Percentiles rank a stretch among this genome's conserved stretches.
These are phyloP conservation scores for Ustilago vetiveriae DNA, from an alignment of 1,284 basidiomycete genomes.

Conservation along the genomic window DNA sequence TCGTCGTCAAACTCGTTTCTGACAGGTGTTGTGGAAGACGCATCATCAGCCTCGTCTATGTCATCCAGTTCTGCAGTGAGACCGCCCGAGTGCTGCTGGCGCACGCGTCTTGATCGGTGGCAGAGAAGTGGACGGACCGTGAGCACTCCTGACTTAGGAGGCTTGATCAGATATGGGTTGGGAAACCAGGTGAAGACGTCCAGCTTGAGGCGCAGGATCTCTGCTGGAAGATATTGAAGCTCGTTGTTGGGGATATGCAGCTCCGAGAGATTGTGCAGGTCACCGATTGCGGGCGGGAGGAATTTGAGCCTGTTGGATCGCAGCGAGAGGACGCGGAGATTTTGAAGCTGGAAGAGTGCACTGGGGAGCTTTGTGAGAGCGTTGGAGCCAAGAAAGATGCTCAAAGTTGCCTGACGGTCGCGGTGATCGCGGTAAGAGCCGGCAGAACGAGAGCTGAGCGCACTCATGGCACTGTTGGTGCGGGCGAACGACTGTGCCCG, in stretches of 20 bases:
- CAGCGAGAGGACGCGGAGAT: constrained; percentile 63
- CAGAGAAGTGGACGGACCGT: constrained; percentile 38
- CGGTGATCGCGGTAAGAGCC: constrained; percentile 36
- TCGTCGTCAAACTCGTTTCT: background rate
- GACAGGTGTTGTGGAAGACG: constrained; percentile 28
- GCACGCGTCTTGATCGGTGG: constrained; percentile 15
- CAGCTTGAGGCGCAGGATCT: constrained; percentile 60
- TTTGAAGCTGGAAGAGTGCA: constrained; percentile 61
- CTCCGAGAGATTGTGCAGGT: constrained; percentile 58
- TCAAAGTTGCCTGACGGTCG: constrained; percentile 46
- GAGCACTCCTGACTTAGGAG: constrained; percentile 28
- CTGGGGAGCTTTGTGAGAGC: constrained; percentile 56
- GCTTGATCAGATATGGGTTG: constrained; percentile 57
- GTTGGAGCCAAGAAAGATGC: constrained; percentile 53
- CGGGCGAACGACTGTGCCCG: constrained; percentile 36
- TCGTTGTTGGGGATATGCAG: constrained; percentile 60
- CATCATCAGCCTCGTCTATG: constrained; percentile 18
- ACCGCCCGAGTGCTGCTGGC: constrained; percentile 17
- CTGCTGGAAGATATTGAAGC: constrained; percentile 59
- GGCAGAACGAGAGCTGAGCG: constrained; percentile 30
- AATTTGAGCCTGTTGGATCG: constrained; percentile 59
- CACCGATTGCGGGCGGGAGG: constrained; percentile 61
- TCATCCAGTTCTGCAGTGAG: constrained; percentile 23
- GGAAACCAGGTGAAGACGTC: constrained; percentile 60
- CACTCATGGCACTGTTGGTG: constrained; percentile 29